A percentile compares a stretch with the other conserved stretches of the same genome.
phyloP scores from a whole-genome alignment of 202 grass and related monocot genomes.

The Hordeum pubiflorum region DNA sequence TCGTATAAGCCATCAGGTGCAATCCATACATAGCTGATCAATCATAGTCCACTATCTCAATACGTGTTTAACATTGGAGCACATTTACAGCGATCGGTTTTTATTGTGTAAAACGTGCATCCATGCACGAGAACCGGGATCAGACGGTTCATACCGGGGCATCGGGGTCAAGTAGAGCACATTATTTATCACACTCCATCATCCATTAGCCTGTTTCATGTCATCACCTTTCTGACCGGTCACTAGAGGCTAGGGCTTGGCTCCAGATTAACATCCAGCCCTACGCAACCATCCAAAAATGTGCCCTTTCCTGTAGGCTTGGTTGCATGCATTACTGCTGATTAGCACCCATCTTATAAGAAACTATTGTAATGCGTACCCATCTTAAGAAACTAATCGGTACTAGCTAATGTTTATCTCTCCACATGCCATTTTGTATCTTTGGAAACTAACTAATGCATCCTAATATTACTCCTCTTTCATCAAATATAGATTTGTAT shows the following conservation, averaged over 20 bases:
- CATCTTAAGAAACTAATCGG: too few relatives aligned
- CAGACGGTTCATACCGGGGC: not conserved
- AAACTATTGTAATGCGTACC: too few relatives aligned
- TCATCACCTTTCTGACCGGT: not conserved
- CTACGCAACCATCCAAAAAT: not conserved
- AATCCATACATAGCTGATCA: not conserved
- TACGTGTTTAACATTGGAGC: not conserved
- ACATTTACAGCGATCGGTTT: not conserved
- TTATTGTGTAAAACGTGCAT: not conserved
- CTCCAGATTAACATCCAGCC: not conserved
- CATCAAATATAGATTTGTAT: not conserved
- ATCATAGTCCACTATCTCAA: not conserved
- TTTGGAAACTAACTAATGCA: not conserved
- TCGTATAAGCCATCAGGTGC: not conserved
- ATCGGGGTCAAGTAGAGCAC: not conserved
- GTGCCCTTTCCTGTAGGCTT: not conserved
- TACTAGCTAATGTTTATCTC: not conserved
- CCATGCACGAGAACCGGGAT: not conserved
- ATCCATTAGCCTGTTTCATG: not conserved
- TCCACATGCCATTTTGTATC: not conserved
- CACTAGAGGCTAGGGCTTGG: too few relatives aligned
- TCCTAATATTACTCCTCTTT: not conserved
- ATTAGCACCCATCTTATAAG: too few relatives aligned
- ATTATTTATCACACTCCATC: conserved; percentile 13
- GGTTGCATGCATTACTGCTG: too few relatives aligned